Evolutionary conservation across 2,329 filamentous ascomycete species (phyloP).

Genomic region (Diaporthe ampelina): DNA sequence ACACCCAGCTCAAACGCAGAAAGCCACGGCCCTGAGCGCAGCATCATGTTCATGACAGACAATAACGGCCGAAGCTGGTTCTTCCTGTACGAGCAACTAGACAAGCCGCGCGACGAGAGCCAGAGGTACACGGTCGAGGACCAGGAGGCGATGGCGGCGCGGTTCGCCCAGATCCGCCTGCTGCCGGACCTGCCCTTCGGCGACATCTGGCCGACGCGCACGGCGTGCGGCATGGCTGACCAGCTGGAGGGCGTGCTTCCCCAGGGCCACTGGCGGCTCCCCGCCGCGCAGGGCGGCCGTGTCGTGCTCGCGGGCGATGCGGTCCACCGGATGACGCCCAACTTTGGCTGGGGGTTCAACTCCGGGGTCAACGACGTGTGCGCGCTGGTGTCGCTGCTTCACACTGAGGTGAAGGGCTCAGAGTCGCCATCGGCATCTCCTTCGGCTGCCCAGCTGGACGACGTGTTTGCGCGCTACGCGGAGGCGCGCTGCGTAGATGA

Average conservation of each 20-base stretch:
- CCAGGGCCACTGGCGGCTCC: conserved; percentile 49
- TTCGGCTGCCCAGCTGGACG: background rate
- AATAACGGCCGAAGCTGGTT: conserved; percentile 48
- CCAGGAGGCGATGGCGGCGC: conserved; percentile 46
- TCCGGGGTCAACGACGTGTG: conserved; percentile 52
- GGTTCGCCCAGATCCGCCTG: conserved; percentile 47
- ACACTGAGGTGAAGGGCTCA: conserved; percentile 18
- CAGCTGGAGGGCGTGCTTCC: conserved; percentile 54
- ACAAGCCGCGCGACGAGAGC: conserved; percentile 45
- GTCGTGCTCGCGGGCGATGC: conserved; percentile 55
- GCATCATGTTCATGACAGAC: conserved; percentile 50
- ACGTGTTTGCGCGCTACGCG: background rate
- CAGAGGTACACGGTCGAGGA: conserved; percentile 47
- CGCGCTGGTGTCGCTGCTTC: conserved; percentile 47
- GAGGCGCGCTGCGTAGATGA: conserved; percentile 15
- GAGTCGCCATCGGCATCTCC: background rate
- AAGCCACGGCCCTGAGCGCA: conserved; percentile 48
- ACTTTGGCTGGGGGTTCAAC: conserved; percentile 52
- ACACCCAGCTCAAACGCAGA: conserved; percentile 47
- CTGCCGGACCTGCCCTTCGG: conserved; percentile 47
- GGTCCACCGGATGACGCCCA: conserved; percentile 55
- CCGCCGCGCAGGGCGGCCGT: conserved; percentile 42
- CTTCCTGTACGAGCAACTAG: conserved; percentile 51
- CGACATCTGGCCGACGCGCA: conserved; percentile 49
- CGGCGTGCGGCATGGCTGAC: conserved; percentile 49